phyloP scores from a whole-genome alignment of 345 rosid genomes.

The Eucalyptus urophylla region DNA sequence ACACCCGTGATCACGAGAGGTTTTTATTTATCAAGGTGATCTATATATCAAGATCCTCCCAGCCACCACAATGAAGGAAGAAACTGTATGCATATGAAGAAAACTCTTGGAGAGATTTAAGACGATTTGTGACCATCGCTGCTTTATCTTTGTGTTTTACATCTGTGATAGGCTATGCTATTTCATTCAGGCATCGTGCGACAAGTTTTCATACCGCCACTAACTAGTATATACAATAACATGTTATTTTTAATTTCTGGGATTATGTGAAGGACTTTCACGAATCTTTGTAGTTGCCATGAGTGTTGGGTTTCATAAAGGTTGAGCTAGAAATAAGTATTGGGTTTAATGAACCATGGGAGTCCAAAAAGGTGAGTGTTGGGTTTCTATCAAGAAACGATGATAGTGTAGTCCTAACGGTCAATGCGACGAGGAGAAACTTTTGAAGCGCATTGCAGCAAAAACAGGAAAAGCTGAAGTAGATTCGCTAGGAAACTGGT shows the following conservation, averaged over 20 bases:
- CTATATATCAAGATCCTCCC: not conserved
- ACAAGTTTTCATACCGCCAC: not conserved
- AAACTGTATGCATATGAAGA: not conserved
- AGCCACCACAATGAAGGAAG: not conserved
- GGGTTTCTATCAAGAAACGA: not conserved
- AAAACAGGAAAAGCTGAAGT: not conserved
- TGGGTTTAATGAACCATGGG: not conserved
- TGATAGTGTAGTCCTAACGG: not conserved
- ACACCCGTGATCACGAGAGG: not conserved
- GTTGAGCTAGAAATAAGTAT: not conserved
- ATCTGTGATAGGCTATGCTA: not conserved
- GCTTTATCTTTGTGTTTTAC: not conserved
- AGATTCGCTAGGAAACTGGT: not conserved
- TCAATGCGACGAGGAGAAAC: not conserved
- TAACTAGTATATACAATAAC: not conserved
- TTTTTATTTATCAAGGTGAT: not conserved
- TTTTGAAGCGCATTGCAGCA: not conserved
- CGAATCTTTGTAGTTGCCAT: not conserved
- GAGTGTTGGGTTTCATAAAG: not conserved
- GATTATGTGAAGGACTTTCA: too few relatives aligned
- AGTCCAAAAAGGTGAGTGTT: not conserved
- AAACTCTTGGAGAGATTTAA: not conserved
- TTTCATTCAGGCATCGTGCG: not conserved
- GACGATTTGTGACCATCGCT: not conserved
- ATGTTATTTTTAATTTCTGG: not conserved